A percentile compares a stretch with the other conserved stretches of the same genome.
Evolutionary conservation across 2,329 filamentous ascomycete species (phyloP).

Genomic region (Alternaria ethzedia): DNA sequence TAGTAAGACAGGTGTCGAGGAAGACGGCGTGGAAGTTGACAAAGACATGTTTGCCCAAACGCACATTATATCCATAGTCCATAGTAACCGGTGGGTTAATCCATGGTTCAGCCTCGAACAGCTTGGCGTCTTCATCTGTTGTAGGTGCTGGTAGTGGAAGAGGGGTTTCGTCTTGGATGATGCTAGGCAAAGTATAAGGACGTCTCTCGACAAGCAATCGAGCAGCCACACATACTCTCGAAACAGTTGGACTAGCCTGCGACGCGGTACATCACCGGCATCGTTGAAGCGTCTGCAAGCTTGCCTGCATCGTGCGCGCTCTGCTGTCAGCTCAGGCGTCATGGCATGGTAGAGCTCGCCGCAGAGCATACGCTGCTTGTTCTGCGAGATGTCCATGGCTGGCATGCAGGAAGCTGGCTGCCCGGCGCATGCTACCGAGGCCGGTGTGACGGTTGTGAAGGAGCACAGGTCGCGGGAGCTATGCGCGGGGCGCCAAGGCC

Average conservation of each 20-base stretch:
- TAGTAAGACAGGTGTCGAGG: constrained; percentile 77
- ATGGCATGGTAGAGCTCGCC: constrained; percentile 80
- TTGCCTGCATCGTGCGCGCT: constrained; percentile 66
- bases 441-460: neutral
- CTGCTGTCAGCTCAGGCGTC: constrained; percentile 69
- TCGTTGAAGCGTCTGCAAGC: constrained; percentile 71
- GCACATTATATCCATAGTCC: constrained; percentile 81
- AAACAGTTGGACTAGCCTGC: constrained; percentile 71
- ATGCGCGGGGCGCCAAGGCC: neutral
- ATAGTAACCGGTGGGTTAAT: constrained; percentile 72
- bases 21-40: constrained; percentile 79
- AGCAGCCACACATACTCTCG: constrained; percentile 65
- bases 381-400: constrained; percentile 40
- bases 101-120: constrained; percentile 71
- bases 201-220: neutral
- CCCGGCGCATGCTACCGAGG: neutral
- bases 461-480: neutral
- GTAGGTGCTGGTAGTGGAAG: constrained; percentile 66
- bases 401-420: neutral
- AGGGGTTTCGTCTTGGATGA: constrained; percentile 66
- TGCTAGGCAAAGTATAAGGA: constrained; percentile 53
- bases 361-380: constrained; percentile 60
- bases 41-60: constrained; percentile 72
- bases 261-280: constrained; percentile 64
- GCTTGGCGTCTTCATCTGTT: constrained; percentile 67